Evolutionary conservation across 2,329 filamentous ascomycete genomes (phyloP), one percentile per base, ranked within the genome.

Genomic region (Trichophyton mentagrophytes): DNA sequence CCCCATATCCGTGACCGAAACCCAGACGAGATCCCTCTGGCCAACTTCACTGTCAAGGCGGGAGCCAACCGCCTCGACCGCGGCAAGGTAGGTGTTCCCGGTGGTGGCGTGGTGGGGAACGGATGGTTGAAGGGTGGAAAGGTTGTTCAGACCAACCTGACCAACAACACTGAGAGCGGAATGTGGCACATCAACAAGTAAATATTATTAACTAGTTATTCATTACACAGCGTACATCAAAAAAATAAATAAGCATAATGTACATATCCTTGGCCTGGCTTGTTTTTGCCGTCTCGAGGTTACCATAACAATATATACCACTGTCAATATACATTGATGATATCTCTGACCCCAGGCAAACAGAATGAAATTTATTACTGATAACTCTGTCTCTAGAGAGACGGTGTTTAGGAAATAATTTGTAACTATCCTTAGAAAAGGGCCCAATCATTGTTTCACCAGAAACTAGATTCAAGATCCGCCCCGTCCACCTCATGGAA

Each of bases 11-110:
- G 60, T 20, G 8, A 60, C 56, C 56, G 59, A 20, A 57, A 61
- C 25, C 33, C 58, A 4, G 38, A 38, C 5, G 62, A 64, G 56
- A 59, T 64, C 11, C 40, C 62, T 13, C 46, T 64, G 53, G 62
- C 62, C 3, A 64, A 64, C 49, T 64, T 64, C 68, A 87, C 85
- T 0, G 84, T 89, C 7, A 69, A 79, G 63, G 78, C 72, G 27
- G 85, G 84, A 0, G 84, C 78, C 61, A 88, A 88, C 65, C 79
- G 74, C 63, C 68, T 88, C 55, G 69, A 76, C 63, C 69, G 81
- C 15, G 60, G 60, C 30, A 77, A 78, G n/a, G 51, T 30, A 17
- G 64, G 64, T 53, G 64, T 66, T 15, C 57, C 68, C 27, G 78
- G 71, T 2, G 75, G 76, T 17, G 79, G 78, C 2, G 65, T 77